phyloP scores from a whole-genome alignment of 495 filamentous ascomycete species.

The Usnea hakonensis region DNA sequence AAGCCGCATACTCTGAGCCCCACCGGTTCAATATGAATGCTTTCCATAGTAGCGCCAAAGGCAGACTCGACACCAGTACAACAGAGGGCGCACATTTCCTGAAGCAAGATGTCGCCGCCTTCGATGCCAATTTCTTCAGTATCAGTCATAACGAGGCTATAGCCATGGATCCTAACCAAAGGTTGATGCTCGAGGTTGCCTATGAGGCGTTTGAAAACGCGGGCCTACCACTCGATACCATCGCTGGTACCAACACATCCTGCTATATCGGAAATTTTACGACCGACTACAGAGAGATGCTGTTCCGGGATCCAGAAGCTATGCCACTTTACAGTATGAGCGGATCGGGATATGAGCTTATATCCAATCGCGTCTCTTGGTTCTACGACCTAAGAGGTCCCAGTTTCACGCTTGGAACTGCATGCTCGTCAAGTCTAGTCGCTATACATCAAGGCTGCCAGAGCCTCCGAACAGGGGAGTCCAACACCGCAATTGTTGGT shows the following conservation, averaged over 20 bases:
- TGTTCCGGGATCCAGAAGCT: conserved; percentile 1
- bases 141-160: conserved; percentile 44
- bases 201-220: conserved; percentile 55
- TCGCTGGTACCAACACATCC: conserved; percentile 12
- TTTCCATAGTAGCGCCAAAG: conserved; percentile 34
- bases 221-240: conserved; percentile 5
- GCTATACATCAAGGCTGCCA: conserved; percentile 40
- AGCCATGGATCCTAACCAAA: conserved; percentile 43
- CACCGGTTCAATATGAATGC: conserved; percentile 41
- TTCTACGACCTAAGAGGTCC: conserved; percentile 44
- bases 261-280: conserved; percentile 10
- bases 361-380: conserved; percentile 44
- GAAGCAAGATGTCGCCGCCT: conserved; percentile 27
- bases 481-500: conserved; percentile 29
- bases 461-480: conserved; percentile 35
- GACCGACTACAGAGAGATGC: conserved; percentile 14
- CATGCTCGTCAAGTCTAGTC: conserved; percentile 40
- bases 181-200: conserved; percentile 49
- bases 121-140: conserved; percentile 46
- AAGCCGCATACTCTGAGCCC: conserved; percentile 31
- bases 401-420: conserved; percentile 44
- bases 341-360: conserved; percentile 4
- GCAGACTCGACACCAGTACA: conserved; percentile 14
- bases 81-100: conserved; percentile 35
- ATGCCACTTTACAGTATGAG: conserved; percentile 1